Evolutionary conservation across 306 rosid genomes (phyloP).

Genomic region (Acacia crassicarpa): DNA sequence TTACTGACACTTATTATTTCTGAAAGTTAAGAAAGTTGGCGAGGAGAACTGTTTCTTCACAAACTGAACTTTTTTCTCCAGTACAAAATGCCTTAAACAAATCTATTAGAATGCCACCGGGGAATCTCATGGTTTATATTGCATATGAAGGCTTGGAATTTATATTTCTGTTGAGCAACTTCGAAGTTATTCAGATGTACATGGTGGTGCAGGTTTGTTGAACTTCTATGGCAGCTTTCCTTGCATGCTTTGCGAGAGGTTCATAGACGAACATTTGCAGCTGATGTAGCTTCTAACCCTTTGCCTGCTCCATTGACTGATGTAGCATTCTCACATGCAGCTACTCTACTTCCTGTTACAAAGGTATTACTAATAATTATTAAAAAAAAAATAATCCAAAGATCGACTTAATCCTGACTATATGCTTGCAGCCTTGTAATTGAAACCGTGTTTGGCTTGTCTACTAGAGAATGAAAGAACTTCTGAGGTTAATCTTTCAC

Average conservation of each 20-base stretch:
- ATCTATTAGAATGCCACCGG: constrained; percentile 12
- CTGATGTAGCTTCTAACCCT: constrained; percentile 86
- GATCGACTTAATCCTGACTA: constrained; percentile 14
- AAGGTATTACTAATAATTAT: constrained; percentile 56
- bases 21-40: not conserved
- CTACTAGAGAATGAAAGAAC: not conserved
- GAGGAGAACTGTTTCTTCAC: constrained; percentile 2
- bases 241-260: constrained; percentile 98
- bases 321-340: constrained; percentile 98
- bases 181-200: constrained; percentile 18
- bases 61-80: not conserved
- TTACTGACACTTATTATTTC: constrained; percentile 11
- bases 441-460: constrained; percentile 25
- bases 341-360: constrained; percentile 95
- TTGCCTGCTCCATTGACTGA: constrained; percentile 93
- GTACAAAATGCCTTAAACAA: not conserved
- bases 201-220: constrained; percentile 77
- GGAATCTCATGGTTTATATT: constrained; percentile 22
- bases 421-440: not conserved
- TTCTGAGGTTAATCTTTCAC: constrained; percentile 16
- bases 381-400: not conserved
- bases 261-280: constrained; percentile 85
- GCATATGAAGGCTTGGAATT: constrained; percentile 3
- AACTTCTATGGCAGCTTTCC: constrained; percentile 98
- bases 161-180: constrained; percentile 11